Base-by-base conservation (phyloP, 169 alveolate genomes). In the Plasmodium ovale region DNA sequence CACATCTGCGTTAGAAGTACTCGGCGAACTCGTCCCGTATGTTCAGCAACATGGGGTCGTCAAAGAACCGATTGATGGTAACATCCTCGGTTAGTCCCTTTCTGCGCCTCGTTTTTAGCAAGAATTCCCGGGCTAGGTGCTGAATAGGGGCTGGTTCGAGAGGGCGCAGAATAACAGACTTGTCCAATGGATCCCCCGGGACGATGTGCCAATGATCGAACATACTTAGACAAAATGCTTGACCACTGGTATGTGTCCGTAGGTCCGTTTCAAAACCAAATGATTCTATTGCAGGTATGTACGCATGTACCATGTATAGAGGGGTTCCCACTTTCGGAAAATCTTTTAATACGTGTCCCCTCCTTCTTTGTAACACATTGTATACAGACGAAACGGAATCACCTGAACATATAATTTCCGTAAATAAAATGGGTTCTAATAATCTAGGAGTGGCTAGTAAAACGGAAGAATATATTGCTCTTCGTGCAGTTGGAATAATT, bases 231-330 rank as follows among this genome's bases (percentile, higher is more conserved):
- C 99, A 97, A 92, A 98, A 97, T 16, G 99, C 99, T 92, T 98
- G 98, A 1, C 99, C 99, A 42, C 98, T 95, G 0, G 99, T 98
- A 70, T 98, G 98, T 0, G 98, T 96, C 87, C 98, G 96, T 60
- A 99, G 95, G 93, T 99, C 99, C 16, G 99, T 99, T 93, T 99
- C 99, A 88, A 99, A 98, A 39, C 99, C 99, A 94, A 99, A 98
- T 27, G 99, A 97, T 88, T 99, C 99, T 29, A 98, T 97, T 12
- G 99, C 99, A 47, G 99, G 99, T 42, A 99, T 91, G 88, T 95
- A 97, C 51, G 98, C 99, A 72, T 95, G 98, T 37, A 98, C 97
- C 70, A 95, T 95, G 93, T 97, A 98, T 65, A 98, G 95, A 1
- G 99, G 98, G 35, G 98, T 84, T 33, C 98, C 99, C 7, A 98